Base-by-base conservation (phyloP, 2,329 filamentous ascomycete species). In the Sporothrix dimorphospora region DNA sequence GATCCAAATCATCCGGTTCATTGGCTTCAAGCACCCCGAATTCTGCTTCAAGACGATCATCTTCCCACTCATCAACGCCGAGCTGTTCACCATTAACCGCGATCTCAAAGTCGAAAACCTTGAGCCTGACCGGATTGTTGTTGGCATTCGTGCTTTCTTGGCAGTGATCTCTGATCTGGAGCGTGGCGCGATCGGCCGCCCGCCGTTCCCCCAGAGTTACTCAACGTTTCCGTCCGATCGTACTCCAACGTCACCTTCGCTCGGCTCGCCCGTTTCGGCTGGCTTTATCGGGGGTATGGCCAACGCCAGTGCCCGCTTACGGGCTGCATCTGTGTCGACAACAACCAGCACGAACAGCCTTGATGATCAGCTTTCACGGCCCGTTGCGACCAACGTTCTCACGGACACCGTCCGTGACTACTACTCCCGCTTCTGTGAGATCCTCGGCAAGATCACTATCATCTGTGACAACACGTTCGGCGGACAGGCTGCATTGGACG, bases 381-480 rank as follows among this genome's bases (percentile, higher is more conserved):
- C 90, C 2, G 88, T 92, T 2, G 80, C 87, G n/a, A 85, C 86
- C 1, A 85, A 85, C 65, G 84, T 86, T 24, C 85, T 98, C 69
- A 90, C 88, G 68, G 94, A 97, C 49, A 89, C 90, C 27, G 90
- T 93, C 0, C 91, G 91, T 77, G 93, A 96, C 57, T 96, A 94
- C 78, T 98, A 98, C 80, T 86, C 91, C 70, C 91, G 92, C 69
- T 99, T 99, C 77, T 98, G 95, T 79, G 94, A 97, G 79, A 95
- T 99, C 30, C 84, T 99, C 8, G 96, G 95, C 34, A 97, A 97
- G 79, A 97, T 99, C 71, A 97, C 94, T 1, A 92, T 98, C 59
- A 91, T 98, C 45, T 99, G 96, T 81, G 96, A 99, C 80, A 96
- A 97, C 77, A 92, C 95, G 0, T 99, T 99, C 82, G 97, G 96